Conservation (phyloP, 352 stramenopile species). For the Pythium periplocum region DNA sequence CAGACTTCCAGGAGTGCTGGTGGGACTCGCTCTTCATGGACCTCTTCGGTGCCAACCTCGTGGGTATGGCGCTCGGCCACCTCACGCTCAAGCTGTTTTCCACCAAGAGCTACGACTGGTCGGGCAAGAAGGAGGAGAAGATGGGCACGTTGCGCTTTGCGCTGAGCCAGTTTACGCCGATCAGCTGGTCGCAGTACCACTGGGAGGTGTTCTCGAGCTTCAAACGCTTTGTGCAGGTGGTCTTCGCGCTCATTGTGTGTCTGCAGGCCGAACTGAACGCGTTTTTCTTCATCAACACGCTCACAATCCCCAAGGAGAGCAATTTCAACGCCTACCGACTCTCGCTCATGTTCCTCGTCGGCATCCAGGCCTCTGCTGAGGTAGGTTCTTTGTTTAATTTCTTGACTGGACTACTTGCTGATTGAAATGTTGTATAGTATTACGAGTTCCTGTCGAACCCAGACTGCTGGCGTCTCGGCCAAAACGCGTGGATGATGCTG, state of each 20-base stretch:
- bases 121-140: conserved; percentile 69
- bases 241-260: conserved; percentile 85
- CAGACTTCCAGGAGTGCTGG: conserved; percentile 94
- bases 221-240: conserved; percentile 78
- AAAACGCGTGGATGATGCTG: conserved; percentile 83
- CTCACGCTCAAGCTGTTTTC: conserved; percentile 74
- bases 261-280: conserved; percentile 89
- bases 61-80: conserved; percentile 83
- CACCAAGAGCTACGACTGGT: conserved; percentile 90
- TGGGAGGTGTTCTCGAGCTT: conserved; percentile 92
- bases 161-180: conserved; percentile 86
- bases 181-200: conserved; percentile 85
- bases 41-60: conserved; percentile 87
- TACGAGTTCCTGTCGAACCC: conserved; percentile 85
- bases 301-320: conserved; percentile 84
- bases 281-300: conserved; percentile 90
- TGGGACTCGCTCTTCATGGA: conserved; percentile 93
- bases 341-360: conserved; percentile 71
- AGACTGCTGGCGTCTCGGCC: conserved; percentile 62
- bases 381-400: conserved; percentile 17
- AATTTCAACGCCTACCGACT: conserved; percentile 82
- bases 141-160: conserved; percentile 56
- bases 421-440: conserved; percentile 33
- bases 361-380: conserved; percentile 75
- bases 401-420: conserved; percentile 2